Conservation (phyloP, 371 early-diverging fungal species). For the Umbelopsis sp. region DNA sequence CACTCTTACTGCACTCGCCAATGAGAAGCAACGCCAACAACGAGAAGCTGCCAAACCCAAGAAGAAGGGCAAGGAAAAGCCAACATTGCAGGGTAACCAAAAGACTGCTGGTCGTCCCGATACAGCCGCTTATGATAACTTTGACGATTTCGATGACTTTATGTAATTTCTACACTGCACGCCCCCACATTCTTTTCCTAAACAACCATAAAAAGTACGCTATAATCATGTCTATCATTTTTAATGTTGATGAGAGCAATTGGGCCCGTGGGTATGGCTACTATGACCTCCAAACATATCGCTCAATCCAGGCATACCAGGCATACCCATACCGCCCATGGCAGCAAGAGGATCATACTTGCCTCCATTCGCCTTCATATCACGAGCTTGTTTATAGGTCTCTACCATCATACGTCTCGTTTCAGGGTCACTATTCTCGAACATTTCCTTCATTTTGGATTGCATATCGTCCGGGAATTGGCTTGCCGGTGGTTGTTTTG, state of each 20-base stretch:
- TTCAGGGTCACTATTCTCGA: constrained; percentile 14
- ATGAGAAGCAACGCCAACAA: constrained; percentile 87
- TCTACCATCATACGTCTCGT: constrained; percentile 7
- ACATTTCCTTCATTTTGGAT: constrained; percentile 20
- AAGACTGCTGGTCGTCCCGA: constrained; percentile 50
- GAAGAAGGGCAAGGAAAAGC: constrained; percentile 65
- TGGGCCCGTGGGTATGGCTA: neutral
- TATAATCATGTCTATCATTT: neutral
- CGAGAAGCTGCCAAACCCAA: constrained; percentile 71
- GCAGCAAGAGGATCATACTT: constrained; percentile 5
- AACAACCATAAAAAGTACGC: neutral
- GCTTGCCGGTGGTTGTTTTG: neutral
- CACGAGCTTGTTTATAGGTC: neutral
- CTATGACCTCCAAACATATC: constrained; percentile 8
- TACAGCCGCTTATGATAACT: constrained; percentile 46
- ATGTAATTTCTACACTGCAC: constrained; percentile 58
- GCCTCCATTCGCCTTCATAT: neutral
- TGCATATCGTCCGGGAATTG: constrained; percentile 6
- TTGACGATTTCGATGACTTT: constrained; percentile 79
- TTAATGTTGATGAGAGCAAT: constrained; percentile 13
- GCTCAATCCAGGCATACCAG: neutral
- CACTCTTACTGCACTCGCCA: constrained; percentile 79
- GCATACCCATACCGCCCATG: constrained; percentile 1
- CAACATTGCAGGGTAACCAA: constrained; percentile 57
- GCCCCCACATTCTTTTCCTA: neutral